Evolutionary conservation across 257 asterid species (phyloP), one percentile per base, ranked within the genome.

Genomic region (Asclepias syriaca): DNA sequence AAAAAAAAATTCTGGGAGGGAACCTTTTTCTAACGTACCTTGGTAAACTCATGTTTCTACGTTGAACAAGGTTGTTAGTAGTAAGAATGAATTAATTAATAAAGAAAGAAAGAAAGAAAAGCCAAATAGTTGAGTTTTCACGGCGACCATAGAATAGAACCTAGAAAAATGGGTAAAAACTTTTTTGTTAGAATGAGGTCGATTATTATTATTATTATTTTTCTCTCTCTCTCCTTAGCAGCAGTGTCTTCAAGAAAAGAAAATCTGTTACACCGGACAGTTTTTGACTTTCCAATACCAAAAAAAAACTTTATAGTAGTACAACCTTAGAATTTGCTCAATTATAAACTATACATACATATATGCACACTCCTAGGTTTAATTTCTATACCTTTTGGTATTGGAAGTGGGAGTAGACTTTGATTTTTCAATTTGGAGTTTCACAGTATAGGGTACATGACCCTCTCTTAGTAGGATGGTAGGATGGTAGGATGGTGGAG

Each of bases 261-360:
- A 5, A 3, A 74, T 15, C 32, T 27, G 48, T 16, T 16, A 39
- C 60, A 12, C 16, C 16, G 34, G 74, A 50, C 74, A 60, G 29
- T 61, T 69, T 75, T 75, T 69, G 71, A 69, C 79, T 75, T 75
- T 68, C 79, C 70, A 61, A 75, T 49, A 13, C 58, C 15, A 34
- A 34, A 43, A 24, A 24, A 24, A 24, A 24, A 14, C 69, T 48
- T 58, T 48, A 39, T 59, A 60, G 34, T 45, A 61, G 34, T 45
- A 27, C 50, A 43, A 43, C 48, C 48, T 43, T 43, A 43, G 39
- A 34, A 34, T 9, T 40, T 43, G 10, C 48, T 40, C 1, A 0
- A 49, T 24, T 13, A 66, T 24, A 57, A 55, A 8, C 66, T 39
- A 46, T 43, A 43, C 27, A 12, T 3, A 68, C 32, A 51, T 32